These are phyloP conservation scores for Tardiomyces depauwii DNA, from an alignment of 1,139 yeast genomes.

Conservation along the genomic window DNA sequence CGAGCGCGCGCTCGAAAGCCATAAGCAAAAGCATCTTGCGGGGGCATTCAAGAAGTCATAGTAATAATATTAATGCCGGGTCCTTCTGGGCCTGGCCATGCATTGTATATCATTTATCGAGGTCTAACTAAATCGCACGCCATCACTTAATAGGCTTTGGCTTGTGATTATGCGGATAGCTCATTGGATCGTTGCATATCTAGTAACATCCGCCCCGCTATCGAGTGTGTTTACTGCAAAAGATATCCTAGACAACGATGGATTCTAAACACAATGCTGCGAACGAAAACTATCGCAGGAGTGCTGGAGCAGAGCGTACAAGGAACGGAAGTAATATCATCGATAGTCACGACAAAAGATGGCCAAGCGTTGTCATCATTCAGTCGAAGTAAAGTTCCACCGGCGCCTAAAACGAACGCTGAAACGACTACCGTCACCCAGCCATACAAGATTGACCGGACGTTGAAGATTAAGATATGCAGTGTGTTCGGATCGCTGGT, in stretches of 20 bases:
- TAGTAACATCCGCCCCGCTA: too few relatives aligned
- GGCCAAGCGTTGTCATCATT: background rate
- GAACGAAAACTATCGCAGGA: background rate
- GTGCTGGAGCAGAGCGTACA: background rate
- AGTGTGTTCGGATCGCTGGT: background rate
- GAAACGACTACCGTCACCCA: background rate
- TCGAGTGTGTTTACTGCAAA: too few relatives aligned
- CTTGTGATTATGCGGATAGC: too few relatives aligned
- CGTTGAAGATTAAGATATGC: background rate
- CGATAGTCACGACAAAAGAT: background rate
- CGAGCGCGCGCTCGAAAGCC: conserved; percentile 10
- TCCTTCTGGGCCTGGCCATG: background rate
- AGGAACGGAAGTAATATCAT: background rate
- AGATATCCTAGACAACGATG: too few relatives aligned
- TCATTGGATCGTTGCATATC: too few relatives aligned
- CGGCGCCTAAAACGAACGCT: background rate
- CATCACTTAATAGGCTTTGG: too few relatives aligned
- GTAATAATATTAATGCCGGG: background rate
- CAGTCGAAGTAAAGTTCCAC: background rate
- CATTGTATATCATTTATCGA: too few relatives aligned
- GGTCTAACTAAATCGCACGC: too few relatives aligned
- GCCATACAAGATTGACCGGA: background rate
- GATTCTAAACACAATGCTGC: background rate
- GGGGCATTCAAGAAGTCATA: background rate
- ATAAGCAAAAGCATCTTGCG: conserved; percentile 1